Conservation (phyloP, 1,284 basidiomycete species). For the Peniophora sp. region DNA sequence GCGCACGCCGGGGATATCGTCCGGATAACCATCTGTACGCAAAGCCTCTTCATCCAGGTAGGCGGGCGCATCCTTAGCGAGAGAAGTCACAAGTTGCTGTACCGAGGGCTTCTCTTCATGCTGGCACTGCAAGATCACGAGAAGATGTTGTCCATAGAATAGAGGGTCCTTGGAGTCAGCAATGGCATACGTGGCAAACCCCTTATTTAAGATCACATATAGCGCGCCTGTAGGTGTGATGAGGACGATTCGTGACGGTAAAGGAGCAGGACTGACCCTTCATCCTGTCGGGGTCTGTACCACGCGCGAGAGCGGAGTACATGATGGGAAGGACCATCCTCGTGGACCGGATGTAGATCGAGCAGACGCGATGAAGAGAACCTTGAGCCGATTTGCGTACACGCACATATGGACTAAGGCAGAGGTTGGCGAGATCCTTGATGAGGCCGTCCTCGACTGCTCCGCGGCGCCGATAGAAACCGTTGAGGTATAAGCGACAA, state of each 20-base stretch:
- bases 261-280: conserved; percentile 39
- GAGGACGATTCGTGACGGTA: too few species aligned
- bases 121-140: conserved; percentile 76
- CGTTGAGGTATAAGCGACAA: conserved; percentile 68
- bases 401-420: conserved; percentile 79
- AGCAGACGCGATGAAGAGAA: conserved; percentile 51
- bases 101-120: conserved; percentile 95
- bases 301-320: conserved; percentile 67
- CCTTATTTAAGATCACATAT: conserved; percentile 80
- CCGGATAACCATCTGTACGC: conserved; percentile 50
- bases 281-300: conserved; percentile 87
- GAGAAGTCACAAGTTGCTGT: conserved; percentile 75
- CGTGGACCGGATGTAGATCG: conserved; percentile 78
- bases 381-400: conserved; percentile 73
- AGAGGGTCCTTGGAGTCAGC: conserved; percentile 49
- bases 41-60: conserved; percentile 56
- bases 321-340: conserved; percentile 65
- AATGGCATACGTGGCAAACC: conserved; percentile 59
- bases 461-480: conserved; percentile 76
- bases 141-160: conserved; percentile 60
- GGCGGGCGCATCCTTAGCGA: conserved; percentile 61
- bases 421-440: conserved; percentile 73
- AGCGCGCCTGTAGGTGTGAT: conserved; percentile 46
- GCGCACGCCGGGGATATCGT: conserved; percentile 38
- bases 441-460: conserved; percentile 77